These are phyloP conservation scores for Cotoneaster glaucophyllus DNA, from an alignment of 306 rosid genomes.

Conservation along the genomic window DNA sequence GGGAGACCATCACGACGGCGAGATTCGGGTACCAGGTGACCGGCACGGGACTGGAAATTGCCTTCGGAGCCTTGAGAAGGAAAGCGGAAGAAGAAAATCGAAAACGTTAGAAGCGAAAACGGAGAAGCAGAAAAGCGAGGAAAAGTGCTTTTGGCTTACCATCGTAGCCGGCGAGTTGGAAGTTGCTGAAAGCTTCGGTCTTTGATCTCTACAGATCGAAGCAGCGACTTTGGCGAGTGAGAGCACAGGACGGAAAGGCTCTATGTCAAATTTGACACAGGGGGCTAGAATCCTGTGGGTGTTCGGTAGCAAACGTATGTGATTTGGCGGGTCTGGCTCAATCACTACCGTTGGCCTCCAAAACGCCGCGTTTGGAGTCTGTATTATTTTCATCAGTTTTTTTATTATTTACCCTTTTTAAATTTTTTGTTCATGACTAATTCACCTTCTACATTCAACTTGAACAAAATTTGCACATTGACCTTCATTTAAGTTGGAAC, in stretches of 20 bases:
- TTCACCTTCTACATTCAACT: too few species aligned
- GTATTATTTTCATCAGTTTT: too few species aligned
- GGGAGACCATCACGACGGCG: constrained; percentile 56
- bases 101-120: not conserved
- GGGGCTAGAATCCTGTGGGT: not conserved
- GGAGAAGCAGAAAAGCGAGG: not conserved
- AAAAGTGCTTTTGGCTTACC: not conserved
- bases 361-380: not conserved
- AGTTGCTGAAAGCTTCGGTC: not conserved
- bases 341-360: not conserved
- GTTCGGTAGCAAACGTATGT: not conserved
- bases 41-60: constrained; percentile 83
- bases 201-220: not conserved
- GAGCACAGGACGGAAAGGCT: not conserved
- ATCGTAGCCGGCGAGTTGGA: not conserved
- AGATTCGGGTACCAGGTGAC: constrained; percentile 84
- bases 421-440: too few species aligned
- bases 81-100: not conserved
- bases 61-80: constrained; percentile 59
- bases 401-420: too few species aligned
- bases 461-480: too few species aligned
- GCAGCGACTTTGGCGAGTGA: not conserved
- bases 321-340: not conserved
- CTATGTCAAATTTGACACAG: not conserved
- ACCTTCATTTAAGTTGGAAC: too few species aligned